Base-by-base conservation (phyloP, 768 basidiomycete genomes). In the Leccinum variicolor region DNA sequence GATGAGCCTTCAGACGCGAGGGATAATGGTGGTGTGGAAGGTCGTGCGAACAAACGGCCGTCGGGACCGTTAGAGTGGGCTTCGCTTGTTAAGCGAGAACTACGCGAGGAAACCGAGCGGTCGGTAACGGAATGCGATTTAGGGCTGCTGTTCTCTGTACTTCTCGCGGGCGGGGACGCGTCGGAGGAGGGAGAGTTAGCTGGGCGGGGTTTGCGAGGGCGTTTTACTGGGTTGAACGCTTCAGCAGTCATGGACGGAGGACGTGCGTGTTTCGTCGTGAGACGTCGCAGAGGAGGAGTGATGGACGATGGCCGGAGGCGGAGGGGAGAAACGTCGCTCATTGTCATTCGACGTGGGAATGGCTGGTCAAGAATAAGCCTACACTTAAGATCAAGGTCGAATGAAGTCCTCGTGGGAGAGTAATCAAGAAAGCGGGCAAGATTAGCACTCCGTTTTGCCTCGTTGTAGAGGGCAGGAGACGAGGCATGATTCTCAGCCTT, bases 401-500 rank as follows among this genome's bases (percentile, higher is more conserved):
- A 68, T 17, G 74, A 66, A 53, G 69, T 66, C 58, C 60, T 68
- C 59, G 73, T 69, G 58, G 69, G 69, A 53, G 78, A 74, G 15
- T 61, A 53, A 25, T 72, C 66, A 48, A 79, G 68, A 64, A 80
- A 80, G 49, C 52, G 69, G 26, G 66, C 62, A 15, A 80, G 72
- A 63, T 80, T 81, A 59, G 64, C 70, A 64, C 64, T 59, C 62
- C 64, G 64, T 64, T 64, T 69, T 29, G 58, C 68, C 65, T 67
- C 64, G 57, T 61, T 61, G 66, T 55, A 58, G 57, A 56, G 54
- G 62, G 60, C 58, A 59, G 61, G 56, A 51, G 55, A 48, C 15
- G 39, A 17, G 13, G 2, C 46, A 50, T 50, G 68, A 67, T 62
- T 55, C 64, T 60, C 66, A 33, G 59, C 47, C 29, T 63, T 43